Evolutionary conservation across 1,139 yeast genomes (phyloP).

Genomic region (Geotrichum candidum): DNA sequence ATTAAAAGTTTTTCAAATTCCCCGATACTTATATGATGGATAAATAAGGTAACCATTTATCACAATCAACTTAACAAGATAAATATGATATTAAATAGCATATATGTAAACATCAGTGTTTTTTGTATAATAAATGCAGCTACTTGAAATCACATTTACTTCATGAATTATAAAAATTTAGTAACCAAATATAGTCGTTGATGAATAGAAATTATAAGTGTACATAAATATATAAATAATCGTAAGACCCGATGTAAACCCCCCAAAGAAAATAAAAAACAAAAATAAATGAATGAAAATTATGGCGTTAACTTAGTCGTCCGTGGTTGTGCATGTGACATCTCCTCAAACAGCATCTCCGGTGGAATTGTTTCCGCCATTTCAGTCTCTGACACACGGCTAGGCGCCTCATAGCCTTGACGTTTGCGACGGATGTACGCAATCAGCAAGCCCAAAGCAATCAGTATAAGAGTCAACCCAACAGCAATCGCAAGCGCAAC

Average conservation of each 20-base stretch:
- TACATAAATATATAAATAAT: not conserved
- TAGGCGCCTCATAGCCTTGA: slow-evolving; percentile 39
- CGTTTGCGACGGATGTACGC: slow-evolving; percentile 43
- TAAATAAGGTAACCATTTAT: too few species aligned
- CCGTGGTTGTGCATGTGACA: slow-evolving; percentile 25
- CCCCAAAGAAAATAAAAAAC: not conserved
- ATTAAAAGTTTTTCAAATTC: too few species aligned
- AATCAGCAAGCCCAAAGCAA: slow-evolving; percentile 55
- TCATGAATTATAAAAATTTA: too few species aligned
- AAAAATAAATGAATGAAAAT: not conserved
- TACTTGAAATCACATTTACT: too few species aligned
- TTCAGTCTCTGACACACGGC: slow-evolving; percentile 58
- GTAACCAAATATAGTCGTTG: not conserved
- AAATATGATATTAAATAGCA: too few species aligned
- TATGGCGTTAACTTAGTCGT: not conserved
- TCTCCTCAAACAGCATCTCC: slow-evolving; percentile 53
- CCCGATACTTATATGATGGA: too few species aligned
- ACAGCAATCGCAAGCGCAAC: slow-evolving; percentile 83
- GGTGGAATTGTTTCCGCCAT: slow-evolving; percentile 67
- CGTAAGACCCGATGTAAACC: not conserved
- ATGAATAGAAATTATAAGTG: not conserved
- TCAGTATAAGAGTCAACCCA: slow-evolving; percentile 66
- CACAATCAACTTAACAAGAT: too few species aligned
- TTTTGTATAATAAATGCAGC: too few species aligned
- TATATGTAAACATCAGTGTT: too few species aligned